Evolutionary conservation across 495 filamentous ascomycete genomes (phyloP), one percentile per base, ranked within the genome.

Genomic region (Hypoxylon fuscum): DNA sequence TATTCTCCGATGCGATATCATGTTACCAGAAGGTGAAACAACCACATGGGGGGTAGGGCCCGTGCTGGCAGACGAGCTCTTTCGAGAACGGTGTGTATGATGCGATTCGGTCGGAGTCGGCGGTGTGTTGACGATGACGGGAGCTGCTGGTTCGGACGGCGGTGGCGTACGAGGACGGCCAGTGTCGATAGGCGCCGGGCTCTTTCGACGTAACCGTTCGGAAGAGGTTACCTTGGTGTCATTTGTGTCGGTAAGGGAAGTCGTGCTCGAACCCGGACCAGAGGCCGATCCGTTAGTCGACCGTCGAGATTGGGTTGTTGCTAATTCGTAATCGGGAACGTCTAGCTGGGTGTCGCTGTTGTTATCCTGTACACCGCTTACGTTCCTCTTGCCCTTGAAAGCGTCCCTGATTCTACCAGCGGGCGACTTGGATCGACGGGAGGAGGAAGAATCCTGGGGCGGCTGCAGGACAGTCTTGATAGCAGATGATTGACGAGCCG

Each of bases 1-100:
- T 20, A 64, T 64, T 62, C 80, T 71, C 68, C 77, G 66, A 41
- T 82, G 79, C 27, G 90, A 86, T 74, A 90, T 93, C 88, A 90
- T 92, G 69, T 87, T 90, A 55, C 88, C 88, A 53, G 74, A 66
- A 22, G 75, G 67, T 25, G 74, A 77, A 34, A 78, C 77, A 34
- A 62, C 49, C 54, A 67, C 68, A 66, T 70, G 69, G 18, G 62
- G 61, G 49, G 35, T 53, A 31, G 57, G 50, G 53, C 64, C 56
- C 34, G 63, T 17, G 31, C 68, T 50, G 63, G 73, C 27, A 59
- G 68, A 41, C 66, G 67, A 57, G 42, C 58, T 65, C 51, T 53
- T 56, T 46, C 57, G 66, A 11, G 68, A 64, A 32, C 51, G 58
- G 5, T 55, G 57, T 9, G 66, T 67, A 11, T 57, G 48, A 27